Evolutionary conservation across 2,329 filamentous ascomycete genomes (phyloP).

Genomic region (Rhinocladiella similis): DNA sequence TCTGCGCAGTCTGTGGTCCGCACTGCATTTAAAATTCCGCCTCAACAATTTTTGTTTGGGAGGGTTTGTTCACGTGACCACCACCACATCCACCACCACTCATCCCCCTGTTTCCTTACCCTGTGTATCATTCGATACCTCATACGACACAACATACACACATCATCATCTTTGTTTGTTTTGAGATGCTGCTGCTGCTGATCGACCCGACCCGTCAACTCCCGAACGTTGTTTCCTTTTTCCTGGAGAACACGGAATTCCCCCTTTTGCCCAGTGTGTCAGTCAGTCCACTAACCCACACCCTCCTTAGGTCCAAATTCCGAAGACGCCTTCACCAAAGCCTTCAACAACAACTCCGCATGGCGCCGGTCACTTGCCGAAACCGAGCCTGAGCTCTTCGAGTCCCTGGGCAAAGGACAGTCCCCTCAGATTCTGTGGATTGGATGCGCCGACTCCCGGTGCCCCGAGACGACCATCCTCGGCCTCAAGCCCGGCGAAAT

Average conservation of each 20-base stretch:
- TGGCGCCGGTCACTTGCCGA: constrained; percentile 31
- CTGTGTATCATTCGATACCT: too few relatives aligned
- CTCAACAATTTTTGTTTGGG: too few relatives aligned
- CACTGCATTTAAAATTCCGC: too few relatives aligned
- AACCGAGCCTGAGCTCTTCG: constrained; percentile 68
- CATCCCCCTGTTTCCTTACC: not conserved
- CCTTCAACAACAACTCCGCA: constrained; percentile 29
- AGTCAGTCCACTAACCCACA: not conserved
- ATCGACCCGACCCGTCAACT: too few relatives aligned
- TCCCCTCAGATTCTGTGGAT: constrained; percentile 69
- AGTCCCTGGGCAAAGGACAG: constrained; percentile 66
- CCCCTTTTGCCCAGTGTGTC: too few relatives aligned
- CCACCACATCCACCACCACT: too few relatives aligned
- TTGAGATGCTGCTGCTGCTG: too few relatives aligned
- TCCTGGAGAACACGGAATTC: not conserved
- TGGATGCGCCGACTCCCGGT: constrained; percentile 82
- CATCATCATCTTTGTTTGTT: not conserved
- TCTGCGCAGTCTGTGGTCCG: not conserved
- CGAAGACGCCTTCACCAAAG: constrained; percentile 25
- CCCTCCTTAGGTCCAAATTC: not conserved
- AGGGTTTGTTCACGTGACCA: too few relatives aligned
- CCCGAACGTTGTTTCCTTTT: too few relatives aligned
- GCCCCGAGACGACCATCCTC: constrained; percentile 79
- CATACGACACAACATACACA: too few relatives aligned
- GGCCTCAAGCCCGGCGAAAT: constrained; percentile 75